Evolutionary conservation across 2,329 filamentous ascomycete species (phyloP).

Genomic region (Ustulina deusta): DNA sequence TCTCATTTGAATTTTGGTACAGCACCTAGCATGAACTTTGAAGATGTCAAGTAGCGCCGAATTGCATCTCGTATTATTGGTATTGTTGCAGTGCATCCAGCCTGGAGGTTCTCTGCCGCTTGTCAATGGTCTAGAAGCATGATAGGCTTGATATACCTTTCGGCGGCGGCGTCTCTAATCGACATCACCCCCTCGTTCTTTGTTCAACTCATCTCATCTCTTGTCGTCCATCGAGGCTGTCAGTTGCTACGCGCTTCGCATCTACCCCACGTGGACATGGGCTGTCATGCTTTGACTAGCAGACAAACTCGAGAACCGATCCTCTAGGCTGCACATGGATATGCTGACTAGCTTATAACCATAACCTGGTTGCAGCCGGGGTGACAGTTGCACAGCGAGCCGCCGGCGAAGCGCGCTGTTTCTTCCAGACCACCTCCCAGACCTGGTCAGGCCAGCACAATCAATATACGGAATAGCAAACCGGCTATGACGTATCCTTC

Average conservation of each 20-base stretch:
- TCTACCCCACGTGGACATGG: background rate
- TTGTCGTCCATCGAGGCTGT: background rate
- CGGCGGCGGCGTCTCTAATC: background rate
- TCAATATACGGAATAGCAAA: slow-evolving; percentile 20
- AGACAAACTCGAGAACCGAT: slow-evolving; percentile 2
- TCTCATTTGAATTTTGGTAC: background rate
- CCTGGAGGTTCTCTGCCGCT: slow-evolving; percentile 5
- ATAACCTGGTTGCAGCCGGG: slow-evolving; percentile 4
- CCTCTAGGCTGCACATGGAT: background rate
- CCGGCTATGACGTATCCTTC: slow-evolving; percentile 22
- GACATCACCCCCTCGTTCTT: background rate
- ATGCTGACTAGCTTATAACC: background rate
- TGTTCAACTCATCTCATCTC: background rate
- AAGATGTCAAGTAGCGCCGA: background rate
- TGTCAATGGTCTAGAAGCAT: background rate
- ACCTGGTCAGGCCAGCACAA: background rate
- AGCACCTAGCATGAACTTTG: background rate
- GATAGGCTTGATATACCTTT: background rate
- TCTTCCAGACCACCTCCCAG: slow-evolving; percentile 17
- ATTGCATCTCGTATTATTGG: background rate
- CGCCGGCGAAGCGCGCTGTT: slow-evolving; percentile 24
- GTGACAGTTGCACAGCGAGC: slow-evolving; percentile 20
- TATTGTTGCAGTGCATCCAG: slow-evolving; percentile 15
- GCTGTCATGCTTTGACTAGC: background rate
- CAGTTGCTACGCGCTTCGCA: slow-evolving; percentile 13